phyloP scores from a whole-genome alignment of 2,329 filamentous ascomycete species.

The Paraphaeosphaeria minitans region DNA sequence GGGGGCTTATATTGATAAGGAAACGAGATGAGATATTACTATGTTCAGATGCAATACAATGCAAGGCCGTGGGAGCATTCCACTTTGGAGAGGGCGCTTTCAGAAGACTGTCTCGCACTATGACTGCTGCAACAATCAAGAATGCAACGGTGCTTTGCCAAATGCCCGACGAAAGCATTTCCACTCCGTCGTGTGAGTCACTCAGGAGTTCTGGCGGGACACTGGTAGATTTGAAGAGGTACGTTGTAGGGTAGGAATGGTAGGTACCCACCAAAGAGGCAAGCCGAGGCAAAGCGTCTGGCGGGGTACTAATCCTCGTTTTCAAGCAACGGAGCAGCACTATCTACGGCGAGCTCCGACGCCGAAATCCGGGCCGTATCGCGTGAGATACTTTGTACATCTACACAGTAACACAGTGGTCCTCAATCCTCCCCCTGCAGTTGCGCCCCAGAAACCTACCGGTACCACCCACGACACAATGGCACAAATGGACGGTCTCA shows the following conservation, averaged over 20 bases:
- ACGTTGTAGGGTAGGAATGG: not conserved
- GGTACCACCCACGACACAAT: slow-evolving; percentile 23
- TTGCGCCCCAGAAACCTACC: not conserved
- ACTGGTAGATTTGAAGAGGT: not conserved
- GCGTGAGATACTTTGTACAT: not conserved
- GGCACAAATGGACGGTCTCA: slow-evolving; percentile 61
- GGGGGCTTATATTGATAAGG: not conserved
- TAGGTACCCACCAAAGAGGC: not conserved
- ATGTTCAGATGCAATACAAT: not conserved
- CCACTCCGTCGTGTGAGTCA: too few species aligned
- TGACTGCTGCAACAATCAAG: too few species aligned
- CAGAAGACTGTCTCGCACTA: too few species aligned
- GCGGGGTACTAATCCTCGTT: slow-evolving; percentile 1
- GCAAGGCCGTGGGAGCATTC: too few species aligned
- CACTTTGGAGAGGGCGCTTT: too few species aligned
- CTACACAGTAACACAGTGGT: not conserved
- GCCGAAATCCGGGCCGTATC: not conserved
- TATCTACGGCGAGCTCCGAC: slow-evolving; percentile 7
- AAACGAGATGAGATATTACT: not conserved
- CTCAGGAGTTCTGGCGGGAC: not conserved
- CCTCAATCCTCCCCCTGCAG: not conserved
- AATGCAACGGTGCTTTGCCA: too few species aligned
- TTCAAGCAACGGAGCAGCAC: slow-evolving; percentile 1
- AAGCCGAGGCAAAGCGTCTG: slow-evolving; percentile 6
- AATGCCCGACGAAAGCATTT: too few species aligned